Evolutionary conservation across 1,284 basidiomycete genomes (phyloP), one percentile per base, ranked within the genome.

Genomic region (Ceratobasidium sp.): DNA sequence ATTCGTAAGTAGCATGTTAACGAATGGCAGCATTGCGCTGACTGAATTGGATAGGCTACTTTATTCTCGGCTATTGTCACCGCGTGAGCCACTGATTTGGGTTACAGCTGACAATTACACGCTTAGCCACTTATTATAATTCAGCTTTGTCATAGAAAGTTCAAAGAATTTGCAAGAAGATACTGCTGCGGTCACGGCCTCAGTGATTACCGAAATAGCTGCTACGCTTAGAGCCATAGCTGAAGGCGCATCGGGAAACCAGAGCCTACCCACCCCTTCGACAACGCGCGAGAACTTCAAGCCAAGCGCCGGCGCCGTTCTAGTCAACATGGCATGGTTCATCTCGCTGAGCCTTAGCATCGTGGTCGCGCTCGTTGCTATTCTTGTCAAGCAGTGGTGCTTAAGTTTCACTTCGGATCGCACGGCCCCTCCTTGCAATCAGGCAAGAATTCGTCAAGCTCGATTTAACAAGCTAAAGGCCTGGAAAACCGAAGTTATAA

Each of bases 361-460:
- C 16, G 38, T 38, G 16, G 55, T 58, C n/a, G 55, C 55, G 6
- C 55, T 58, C 9, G 4, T 58, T 18, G 35, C 55, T 32, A 58
- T 28, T n/a, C 55, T 58, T 41, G 55, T 38, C 32, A 58, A 58
- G 26, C 55, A 58, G 32, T 58, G 55, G 55, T 58, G 55, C 32
- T 35, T n/a, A 8, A 58, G 30, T 18, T 58, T 38, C 35, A 58
- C n/a, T 18, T 58, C 55, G 3, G 55, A 58, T 41, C 55, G 55
- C 18, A 58, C 26, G 21, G 55, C 55, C 14, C 55, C 55, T 7
- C 55, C 55, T 8, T 58, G 55, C 32, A 58, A 58, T 30, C 55
- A 58, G 35, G 55, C 55, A 13, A 14, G 55, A 2, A 58, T 58
- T n/a, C 55, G 55, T 3, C 55, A 58, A 58, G 55, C 55, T 3